Base-by-base conservation (phyloP, 2,329 filamentous ascomycete species). In the Paradendryphiella salina region DNA sequence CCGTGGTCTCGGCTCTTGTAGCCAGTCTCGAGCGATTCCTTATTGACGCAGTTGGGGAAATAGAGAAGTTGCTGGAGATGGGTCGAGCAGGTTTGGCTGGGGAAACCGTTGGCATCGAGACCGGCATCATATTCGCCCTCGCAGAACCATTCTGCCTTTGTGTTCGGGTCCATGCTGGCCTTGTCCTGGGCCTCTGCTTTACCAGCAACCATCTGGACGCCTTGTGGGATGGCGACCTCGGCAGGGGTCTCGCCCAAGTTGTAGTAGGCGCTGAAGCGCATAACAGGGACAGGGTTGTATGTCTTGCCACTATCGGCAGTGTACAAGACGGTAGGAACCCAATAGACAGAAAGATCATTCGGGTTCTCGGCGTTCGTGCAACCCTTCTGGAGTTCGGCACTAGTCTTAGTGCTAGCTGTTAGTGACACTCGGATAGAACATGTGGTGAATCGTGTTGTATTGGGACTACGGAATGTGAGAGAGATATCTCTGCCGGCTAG, bases 201-300 rank as follows among this genome's bases (percentile, higher is more conserved):
- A 7, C 77, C 77, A 1, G 74, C 76, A 1, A 79, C 63, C 67
- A 74, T 71, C 40, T 68, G 65, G 53, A 76, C 56, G 62, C 79
- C 65, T 51, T 79, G 73, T 0, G 78, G 78, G 28, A 79, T 76
- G 11, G 75, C 57, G 5, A 79, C 64, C 53, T 79, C 76, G 20
- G 77, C 76, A 14, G 73, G 66, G 4, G 73, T 70, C 50, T 69
- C 65, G 41, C 66, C 66, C 15, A 76, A 68, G 26, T 73, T 75
- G 65, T 80, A 80, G 67, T 79, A 80, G 14, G 77, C 75, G 31
- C 68, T 75, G 69, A 80, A 80, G 44, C 74, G 72, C 46, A 55
- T 60, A 26, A 70, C 56, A 11, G 64, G 65, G 0, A 66, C 39
- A 65, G 63, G 45, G 58, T 70, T 10, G 71, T 72, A 66, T 6